Percentiles rank a stretch among this genome's conserved stretches.
phyloP scores from a whole-genome alignment of 2,329 filamentous ascomycete species.

The Pseudogymnoascus verrucosus region DNA sequence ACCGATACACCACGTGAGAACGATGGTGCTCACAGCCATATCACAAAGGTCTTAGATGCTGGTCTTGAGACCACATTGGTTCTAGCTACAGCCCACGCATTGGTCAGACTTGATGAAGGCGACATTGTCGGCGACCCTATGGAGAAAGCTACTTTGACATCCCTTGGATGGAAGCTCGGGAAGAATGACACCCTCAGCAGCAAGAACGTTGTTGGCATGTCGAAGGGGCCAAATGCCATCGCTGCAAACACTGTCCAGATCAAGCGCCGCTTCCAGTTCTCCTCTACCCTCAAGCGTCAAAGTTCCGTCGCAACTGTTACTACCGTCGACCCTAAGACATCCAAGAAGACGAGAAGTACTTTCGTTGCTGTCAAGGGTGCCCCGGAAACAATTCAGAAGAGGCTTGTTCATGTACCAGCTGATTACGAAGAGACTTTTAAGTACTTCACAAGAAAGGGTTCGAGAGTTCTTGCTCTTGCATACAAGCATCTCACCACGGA shows the following conservation, averaged over 20 bases:
- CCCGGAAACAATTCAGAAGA: conserved; percentile 91
- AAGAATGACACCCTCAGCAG: conserved; percentile 76
- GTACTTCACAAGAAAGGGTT: conserved; percentile 92
- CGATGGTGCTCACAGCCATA: conserved; percentile 74
- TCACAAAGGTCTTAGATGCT: conserved; percentile 63
- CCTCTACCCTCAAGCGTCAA: conserved; percentile 89
- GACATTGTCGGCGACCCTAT: conserved; percentile 97
- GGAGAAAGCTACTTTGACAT: conserved; percentile 90
- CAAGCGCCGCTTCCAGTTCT: conserved; percentile 96
- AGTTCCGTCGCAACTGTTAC: conserved; percentile 85
- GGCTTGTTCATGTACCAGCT: conserved; percentile 72
- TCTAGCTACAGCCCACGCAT: conserved; percentile 85
- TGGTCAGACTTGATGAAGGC: conserved; percentile 93
- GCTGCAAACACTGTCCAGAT: conserved; percentile 77
- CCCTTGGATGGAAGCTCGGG: conserved; percentile 88
- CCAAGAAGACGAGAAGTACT: conserved; percentile 71
- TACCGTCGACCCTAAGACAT: conserved; percentile 61
- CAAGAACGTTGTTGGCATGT: conserved; percentile 44
- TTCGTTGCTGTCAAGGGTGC: conserved; percentile 96
- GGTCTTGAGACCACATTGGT: conserved; percentile 83
- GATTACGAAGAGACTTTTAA: conserved; percentile 98
- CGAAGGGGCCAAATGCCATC: conserved; percentile 36
- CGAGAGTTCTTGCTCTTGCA: conserved; percentile 83
- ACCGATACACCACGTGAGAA: conserved; percentile 58
- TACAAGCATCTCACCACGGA: conserved; percentile 86